Evolutionary conservation across 805 yeast species (phyloP), one percentile per base, ranked within the genome.

Genomic region (Wickerhamomyces xylosicus): DNA sequence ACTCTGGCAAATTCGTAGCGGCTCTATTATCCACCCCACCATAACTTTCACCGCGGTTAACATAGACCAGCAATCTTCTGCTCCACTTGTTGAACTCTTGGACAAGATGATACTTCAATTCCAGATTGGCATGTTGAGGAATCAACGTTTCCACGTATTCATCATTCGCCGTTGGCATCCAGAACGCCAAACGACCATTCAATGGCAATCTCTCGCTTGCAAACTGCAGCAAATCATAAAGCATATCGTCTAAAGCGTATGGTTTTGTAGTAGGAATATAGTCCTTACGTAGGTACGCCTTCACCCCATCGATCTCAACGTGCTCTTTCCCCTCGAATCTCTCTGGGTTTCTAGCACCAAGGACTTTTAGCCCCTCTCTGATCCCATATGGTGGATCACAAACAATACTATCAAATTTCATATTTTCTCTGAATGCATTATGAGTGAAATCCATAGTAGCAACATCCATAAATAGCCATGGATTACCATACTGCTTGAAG

Each of bases 331-430:
- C 95, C 9, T 63, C 72, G 33, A 81, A 81, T 50, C 72, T 75
- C 39, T 69, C 77, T 2, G 79, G 79, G 37, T 79, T 72, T 46
- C 72, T 77, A 4, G 94, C 83, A 4, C 98, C 98, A 40, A 95
- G 75, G 1, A 87, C 95, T 56, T 86, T 87, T 39, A 92, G 72
- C 3, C 97, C 95, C 58, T 92, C 98, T 49, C 98, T 69, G 3
- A 92, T 94, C 11, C 98, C 98, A 58, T 92, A 92, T 0, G 98
- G 98, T 2, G 98, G 98, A 60, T 92, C 98, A 55, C 97, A 87
- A 2, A 90, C 74, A 5, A 92, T 90, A 1, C 84, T 69, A 55
- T 92, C 96, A 13, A 92, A 68, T 20, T 48, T 54, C 19, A 92
- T 59, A 45, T 71, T 68, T 1, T 57, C 42, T 47, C 96, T 67